Evolutionary conservation across 2,329 filamentous ascomycete genomes (phyloP), one percentile per base, ranked within the genome.

Genomic region (Exophiala spinifera): DNA sequence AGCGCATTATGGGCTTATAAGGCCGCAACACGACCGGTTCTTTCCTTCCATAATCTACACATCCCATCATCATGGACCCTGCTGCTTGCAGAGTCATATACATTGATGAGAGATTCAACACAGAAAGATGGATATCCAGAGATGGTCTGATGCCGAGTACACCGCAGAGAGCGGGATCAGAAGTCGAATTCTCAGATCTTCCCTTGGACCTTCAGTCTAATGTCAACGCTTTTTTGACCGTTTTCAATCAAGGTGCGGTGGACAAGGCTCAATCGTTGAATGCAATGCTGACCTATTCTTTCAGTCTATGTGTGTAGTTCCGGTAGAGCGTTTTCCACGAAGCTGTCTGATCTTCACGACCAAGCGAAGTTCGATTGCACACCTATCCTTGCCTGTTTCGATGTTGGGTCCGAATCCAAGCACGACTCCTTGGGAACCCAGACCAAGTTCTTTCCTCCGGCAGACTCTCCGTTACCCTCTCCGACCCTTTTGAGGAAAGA

Each of bases 341-440:
- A 79, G 64, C 68, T 83, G 17, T 74, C 75, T 51, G 76, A 81
- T 60, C 66, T 83, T 31, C 68, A 69, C 45, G 72, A 72, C 25
- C 70, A 70, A 34, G 61, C 59, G 51, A 59, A 59, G 55, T 66
- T 65, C 51, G 73, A 78, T 47, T 74, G 74, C 61, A 76, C 73
- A 46, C 80, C 80, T n/a, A 78, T 79, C 4, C 74, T 83, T 46
- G 79, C 79, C 17, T 74, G 82, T 42, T 74, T 82, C 62, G 78
- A 81, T 64, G 74, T 81, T 33, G 74, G 75, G 15, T 72, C 63
- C 63, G 73, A 68, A 66, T 74, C 65, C 64, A 71, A 61, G 65
- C 66, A 56, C 45, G 67, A 56, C 55, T 14, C 68, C 63, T 64
- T 61, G 60, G n/a, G 67, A 48, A 58, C 66, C 31, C 65, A 67